Base-by-base conservation (phyloP, 2,329 filamentous ascomycete genomes). In the Colletotrichum limetticola region DNA sequence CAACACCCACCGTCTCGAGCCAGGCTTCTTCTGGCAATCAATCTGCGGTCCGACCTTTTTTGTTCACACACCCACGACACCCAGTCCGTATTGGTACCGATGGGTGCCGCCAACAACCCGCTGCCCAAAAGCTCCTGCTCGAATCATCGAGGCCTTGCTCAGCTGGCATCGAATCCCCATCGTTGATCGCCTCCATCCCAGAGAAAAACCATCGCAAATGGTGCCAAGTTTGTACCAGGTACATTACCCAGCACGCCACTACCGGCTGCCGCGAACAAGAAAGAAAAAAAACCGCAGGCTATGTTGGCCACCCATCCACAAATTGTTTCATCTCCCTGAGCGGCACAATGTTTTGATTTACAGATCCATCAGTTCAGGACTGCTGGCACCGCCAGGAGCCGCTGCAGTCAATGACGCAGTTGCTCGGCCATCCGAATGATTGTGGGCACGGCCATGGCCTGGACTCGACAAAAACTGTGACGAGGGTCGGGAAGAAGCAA, bases 11-110 rank as follows among this genome's bases (percentile, higher is more conserved):
- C 9, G 61, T 71, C n/a, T 62, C 58, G 53, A 66, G 46, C 71
- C 68, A 72, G 68, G 62, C 68, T 56, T 67, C 68, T 55, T 72
- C 68, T 58, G 63, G 58, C 68, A 74, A 71, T 67, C 68, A 74
- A 74, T 72, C 68, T 74, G 68, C 71, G 68, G 62, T 70, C 62
- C 55, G 49, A 63, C 58, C 71, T 73, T 32, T 65, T 65, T 53
- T 71, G 66, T 19, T 57, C 26, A 19, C 52, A 56, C 60, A 49
- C 56, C 61, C 60, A 57, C 24, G 22, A 56, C 60, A 49, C 56
- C 61, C 60, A 57, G n/a, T 28, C 22, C 62, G 60, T 72, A 55
- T 56, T 24, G 52, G 26, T 65, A 35, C 53, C 28, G 46, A 66
- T 24, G 22, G 61, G 30, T n/a, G 28, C 49, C 68, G n/a, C 46